phyloP scores from a whole-genome alignment of 2,329 filamentous ascomycete genomes.

The Shiraia sp. region DNA sequence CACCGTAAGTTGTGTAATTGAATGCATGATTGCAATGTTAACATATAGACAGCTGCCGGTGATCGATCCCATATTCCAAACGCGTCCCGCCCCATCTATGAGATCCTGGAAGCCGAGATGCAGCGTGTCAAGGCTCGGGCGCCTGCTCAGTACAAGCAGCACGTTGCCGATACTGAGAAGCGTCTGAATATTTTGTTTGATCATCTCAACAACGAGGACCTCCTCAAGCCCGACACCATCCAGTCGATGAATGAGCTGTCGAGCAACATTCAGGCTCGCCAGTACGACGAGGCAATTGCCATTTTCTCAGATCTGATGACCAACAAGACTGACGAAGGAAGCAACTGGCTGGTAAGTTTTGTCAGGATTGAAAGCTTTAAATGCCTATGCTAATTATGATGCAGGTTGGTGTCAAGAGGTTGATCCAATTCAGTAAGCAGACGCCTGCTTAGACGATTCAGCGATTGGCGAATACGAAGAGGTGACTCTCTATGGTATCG shows the following conservation, averaged over 20 bases:
- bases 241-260: conserved; percentile 64
- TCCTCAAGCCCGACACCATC: conserved; percentile 79
- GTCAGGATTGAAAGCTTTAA: neutral
- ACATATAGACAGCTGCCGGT: conserved; percentile 59
- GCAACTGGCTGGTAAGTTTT: conserved; percentile 55
- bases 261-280: conserved; percentile 43
- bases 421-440: conserved; percentile 45
- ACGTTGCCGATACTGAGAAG: conserved; percentile 94
- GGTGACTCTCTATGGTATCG: neutral
- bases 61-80: conserved; percentile 88
- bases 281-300: conserved; percentile 51
- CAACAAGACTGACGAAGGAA: conserved; percentile 54
- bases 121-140: conserved; percentile 84
- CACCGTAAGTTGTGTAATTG: conserved; percentile 62
- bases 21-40: conserved; percentile 18
- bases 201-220: conserved; percentile 92
- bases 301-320: conserved; percentile 53
- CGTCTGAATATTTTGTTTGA: conserved; percentile 93
- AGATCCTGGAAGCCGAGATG: conserved; percentile 82
- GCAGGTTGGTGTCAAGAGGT: conserved; percentile 44
- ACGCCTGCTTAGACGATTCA: conserved; percentile 22
- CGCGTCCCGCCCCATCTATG: conserved; percentile 75
- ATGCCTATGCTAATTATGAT: conserved; percentile 7
- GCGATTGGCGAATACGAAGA: neutral
- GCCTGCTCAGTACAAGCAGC: conserved; percentile 80